phyloP scores from a whole-genome alignment of 2,329 filamentous ascomycete species.

The Ophiostoma sp. region DNA sequence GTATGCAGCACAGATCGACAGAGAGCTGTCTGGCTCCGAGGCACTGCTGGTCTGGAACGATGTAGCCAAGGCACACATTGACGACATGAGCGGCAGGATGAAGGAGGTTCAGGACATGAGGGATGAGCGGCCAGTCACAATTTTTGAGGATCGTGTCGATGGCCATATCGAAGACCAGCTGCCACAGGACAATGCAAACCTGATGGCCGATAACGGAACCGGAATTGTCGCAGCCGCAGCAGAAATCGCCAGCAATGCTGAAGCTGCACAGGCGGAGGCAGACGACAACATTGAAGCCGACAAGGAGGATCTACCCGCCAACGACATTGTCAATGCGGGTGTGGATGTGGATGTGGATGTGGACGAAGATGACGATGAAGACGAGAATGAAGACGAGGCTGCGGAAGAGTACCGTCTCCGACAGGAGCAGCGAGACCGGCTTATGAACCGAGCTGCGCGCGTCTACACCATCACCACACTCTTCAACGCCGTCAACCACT shows the following conservation, averaged over 20 bases:
- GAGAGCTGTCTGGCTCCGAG: constrained; percentile 26
- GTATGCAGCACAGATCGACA: constrained; percentile 27
- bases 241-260: not conserved
- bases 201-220: not conserved
- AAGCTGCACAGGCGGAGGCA: not conserved
- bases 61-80: not conserved
- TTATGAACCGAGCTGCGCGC: constrained; percentile 56
- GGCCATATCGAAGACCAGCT: not conserved
- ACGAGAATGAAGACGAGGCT: not conserved
- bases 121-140: constrained; percentile 5
- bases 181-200: not conserved
- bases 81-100: not conserved
- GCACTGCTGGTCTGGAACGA: constrained; percentile 26
- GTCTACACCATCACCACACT: constrained; percentile 62
- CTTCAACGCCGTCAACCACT: constrained; percentile 61
- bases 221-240: not conserved
- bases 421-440: constrained; percentile 35
- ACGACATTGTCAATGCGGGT: not conserved
- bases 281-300: not conserved
- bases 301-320: not conserved
- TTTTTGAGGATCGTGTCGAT: not conserved
- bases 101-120: not conserved
- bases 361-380: not conserved
- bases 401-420: constrained; percentile 23
- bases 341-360: not conserved